Base-by-base conservation (phyloP, 2,329 filamentous ascomycete genomes). In the Neopestalotiopsis rosae region DNA sequence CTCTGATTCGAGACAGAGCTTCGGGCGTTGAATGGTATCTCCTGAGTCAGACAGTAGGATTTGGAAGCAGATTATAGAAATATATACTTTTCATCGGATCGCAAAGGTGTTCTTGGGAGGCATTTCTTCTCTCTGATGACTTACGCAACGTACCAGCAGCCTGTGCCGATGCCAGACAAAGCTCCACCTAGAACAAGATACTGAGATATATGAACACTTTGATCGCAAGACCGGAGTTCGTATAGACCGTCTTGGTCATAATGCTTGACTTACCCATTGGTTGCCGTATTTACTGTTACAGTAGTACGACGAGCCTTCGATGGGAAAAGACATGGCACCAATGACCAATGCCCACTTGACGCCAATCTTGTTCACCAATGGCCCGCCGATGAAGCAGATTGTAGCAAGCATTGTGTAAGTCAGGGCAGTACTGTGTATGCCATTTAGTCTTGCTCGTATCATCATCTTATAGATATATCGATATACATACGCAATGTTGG, bases 231-330 rank as follows among this genome's bases (percentile, higher is more conserved):
- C 30, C 17, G 12, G 32, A 1, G 1, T 28, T 45, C 28, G 1
- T 5, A 30, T 38, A 32, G 32, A 2, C 45, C 6, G 12, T 24
- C 1, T 0, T 12, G 30, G 34, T 9, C 66, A 1, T n/a, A 4
- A 3, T 2, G 1, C 9, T 52, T 2, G 5, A 71, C 82, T 71
- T 65, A 83, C 82, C 82, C 83, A 85, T 74, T 85, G 82, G 57
- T 79, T 84, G 4, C 83, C 83, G 68, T 83, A 85, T 71, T 84
- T 84, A 74, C 81, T 83, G 58, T 85, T 85, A 73, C 81, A 83
- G 71, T 85, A 85, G 70, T 85, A 85, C 10, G 82, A 81, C 0
- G 83, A 84, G 4, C 83, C 83, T 24, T 79, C 78, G 42, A 85
- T 84, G 7, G 83, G 83, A 57, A 85, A 85, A 2, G 78, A 78